Percentiles rank a stretch among this genome's conserved stretches.
Conservation (phyloP, 345 rosid genomes). For the Psidium guajava region DNA sequence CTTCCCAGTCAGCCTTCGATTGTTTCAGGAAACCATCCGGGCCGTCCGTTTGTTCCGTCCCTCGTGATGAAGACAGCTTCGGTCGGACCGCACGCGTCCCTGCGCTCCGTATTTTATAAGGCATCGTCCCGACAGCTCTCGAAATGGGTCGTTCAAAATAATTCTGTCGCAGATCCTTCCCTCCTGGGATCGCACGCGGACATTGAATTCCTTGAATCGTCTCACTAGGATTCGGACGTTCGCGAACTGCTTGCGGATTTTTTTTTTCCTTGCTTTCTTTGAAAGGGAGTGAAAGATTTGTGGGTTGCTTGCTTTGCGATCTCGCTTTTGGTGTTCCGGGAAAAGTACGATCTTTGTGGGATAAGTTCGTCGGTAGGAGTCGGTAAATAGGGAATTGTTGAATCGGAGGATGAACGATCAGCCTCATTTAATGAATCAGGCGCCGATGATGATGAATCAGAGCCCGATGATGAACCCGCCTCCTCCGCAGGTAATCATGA, state of each 20-base stretch:
- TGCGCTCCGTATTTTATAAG: background rate
- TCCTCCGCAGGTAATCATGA: constrained; percentile 12
- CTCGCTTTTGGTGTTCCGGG: background rate
- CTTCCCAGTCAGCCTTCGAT: background rate
- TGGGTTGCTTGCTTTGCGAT: background rate
- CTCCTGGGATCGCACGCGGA: background rate
- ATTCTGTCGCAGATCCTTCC: background rate
- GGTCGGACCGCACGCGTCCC: background rate
- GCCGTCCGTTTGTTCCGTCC: background rate
- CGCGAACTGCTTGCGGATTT: background rate
- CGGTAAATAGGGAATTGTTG: background rate
- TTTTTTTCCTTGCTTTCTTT: background rate
- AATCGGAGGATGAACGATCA: constrained; percentile 40
- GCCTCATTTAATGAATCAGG: constrained; percentile 24
- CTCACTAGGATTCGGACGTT: background rate
- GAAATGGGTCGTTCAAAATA: background rate
- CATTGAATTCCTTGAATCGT: background rate
- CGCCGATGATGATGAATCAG: constrained; percentile 13
- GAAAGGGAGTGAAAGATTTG: background rate
- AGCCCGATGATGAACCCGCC: background rate
- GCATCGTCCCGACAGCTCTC: background rate
- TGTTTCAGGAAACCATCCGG: background rate
- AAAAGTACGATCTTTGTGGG: background rate
- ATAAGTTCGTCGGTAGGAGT: background rate
- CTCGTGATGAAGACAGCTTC: background rate